Evolutionary conservation across 2,329 filamentous ascomycete species (phyloP).

Genomic region (Apiospora saccharicola): DNA sequence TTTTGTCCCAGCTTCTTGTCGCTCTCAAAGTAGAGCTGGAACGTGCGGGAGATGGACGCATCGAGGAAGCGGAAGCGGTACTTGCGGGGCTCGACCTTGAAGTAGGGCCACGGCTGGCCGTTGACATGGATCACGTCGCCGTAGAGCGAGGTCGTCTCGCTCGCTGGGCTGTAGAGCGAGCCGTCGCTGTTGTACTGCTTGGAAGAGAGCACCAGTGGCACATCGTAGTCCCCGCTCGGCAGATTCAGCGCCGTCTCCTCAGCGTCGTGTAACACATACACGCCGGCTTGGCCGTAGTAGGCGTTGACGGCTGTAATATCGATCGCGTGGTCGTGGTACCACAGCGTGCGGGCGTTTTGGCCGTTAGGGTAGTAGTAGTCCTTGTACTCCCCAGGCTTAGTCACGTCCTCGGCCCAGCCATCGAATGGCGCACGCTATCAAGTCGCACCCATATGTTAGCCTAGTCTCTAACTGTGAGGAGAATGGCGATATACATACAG

Average conservation of each 20-base stretch:
- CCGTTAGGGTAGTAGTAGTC: slow-evolving; percentile 66
- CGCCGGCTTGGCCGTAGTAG: slow-evolving; percentile 64
- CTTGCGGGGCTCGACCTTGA: slow-evolving; percentile 65
- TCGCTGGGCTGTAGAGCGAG: slow-evolving; percentile 53
- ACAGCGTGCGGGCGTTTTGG: slow-evolving; percentile 60
- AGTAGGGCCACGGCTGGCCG: slow-evolving; percentile 64
- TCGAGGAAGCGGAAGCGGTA: slow-evolving; percentile 66
- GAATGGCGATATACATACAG: slow-evolving; percentile 28
- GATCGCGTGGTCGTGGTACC: slow-evolving; percentile 62
- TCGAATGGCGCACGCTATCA: slow-evolving; percentile 52
- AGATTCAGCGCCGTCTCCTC: slow-evolving; percentile 56
- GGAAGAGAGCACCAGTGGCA: slow-evolving; percentile 57
- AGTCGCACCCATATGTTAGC: background rate
- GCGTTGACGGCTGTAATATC: slow-evolving; percentile 59
- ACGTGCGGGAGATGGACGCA: slow-evolving; percentile 54
- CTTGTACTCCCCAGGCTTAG: slow-evolving; percentile 60
- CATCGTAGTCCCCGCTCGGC: slow-evolving; percentile 59
- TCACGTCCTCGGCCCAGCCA: slow-evolving; percentile 63
- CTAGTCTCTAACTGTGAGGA: background rate
- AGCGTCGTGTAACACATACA: slow-evolving; percentile 61
- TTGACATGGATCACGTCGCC: slow-evolving; percentile 67
- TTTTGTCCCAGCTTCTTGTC: slow-evolving; percentile 40
- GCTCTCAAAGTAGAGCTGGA: slow-evolving; percentile 53
- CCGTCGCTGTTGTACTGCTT: slow-evolving; percentile 62
- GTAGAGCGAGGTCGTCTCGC: slow-evolving; percentile 56